A percentile compares a stretch with the other conserved stretches of the same genome.
Conservation (phyloP, 1,284 basidiomycete genomes). For the Grifola frondosa region DNA sequence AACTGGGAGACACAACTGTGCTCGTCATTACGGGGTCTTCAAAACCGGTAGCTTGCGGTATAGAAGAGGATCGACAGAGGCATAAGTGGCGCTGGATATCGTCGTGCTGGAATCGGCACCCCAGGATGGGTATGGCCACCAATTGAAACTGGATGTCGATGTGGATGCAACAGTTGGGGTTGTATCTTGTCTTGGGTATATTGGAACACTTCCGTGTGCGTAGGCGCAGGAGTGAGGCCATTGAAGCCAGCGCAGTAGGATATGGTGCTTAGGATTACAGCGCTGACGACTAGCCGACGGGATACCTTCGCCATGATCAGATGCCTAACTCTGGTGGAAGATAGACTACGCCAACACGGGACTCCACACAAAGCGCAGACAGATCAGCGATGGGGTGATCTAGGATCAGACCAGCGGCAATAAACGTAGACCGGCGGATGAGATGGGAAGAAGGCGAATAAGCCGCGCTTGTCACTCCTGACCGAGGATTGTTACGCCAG, state of each 20-base stretch:
- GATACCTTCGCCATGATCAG: neutral
- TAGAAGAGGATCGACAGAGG: neutral
- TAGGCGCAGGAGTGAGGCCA: too few species aligned
- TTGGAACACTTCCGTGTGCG: too few species aligned
- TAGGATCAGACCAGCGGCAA: constrained; percentile 66
- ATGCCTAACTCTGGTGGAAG: constrained; percentile 32
- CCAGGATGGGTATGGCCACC: constrained; percentile 27
- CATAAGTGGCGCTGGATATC: neutral
- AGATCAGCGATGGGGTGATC: constrained; percentile 63
- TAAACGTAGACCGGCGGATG: constrained; percentile 68
- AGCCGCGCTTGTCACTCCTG: constrained; percentile 61
- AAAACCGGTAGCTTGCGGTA: neutral
- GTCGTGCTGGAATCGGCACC: constrained; percentile 7
- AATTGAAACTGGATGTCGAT: constrained; percentile 19
- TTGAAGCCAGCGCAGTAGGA: too few species aligned
- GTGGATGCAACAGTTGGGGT: too few species aligned
- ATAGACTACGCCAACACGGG: constrained; percentile 43
- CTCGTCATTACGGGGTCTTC: neutral
- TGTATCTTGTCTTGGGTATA: constrained; percentile 8
- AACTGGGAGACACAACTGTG: neutral
- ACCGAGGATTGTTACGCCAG: constrained; percentile 65
- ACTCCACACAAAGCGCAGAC: constrained; percentile 67
- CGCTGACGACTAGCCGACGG: neutral
- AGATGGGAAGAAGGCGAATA: constrained; percentile 70
- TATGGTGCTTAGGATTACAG: too few species aligned